These are phyloP conservation scores for Erodium maritimum DNA, from an alignment of 345 rosid genomes.

Conservation along the genomic window DNA sequence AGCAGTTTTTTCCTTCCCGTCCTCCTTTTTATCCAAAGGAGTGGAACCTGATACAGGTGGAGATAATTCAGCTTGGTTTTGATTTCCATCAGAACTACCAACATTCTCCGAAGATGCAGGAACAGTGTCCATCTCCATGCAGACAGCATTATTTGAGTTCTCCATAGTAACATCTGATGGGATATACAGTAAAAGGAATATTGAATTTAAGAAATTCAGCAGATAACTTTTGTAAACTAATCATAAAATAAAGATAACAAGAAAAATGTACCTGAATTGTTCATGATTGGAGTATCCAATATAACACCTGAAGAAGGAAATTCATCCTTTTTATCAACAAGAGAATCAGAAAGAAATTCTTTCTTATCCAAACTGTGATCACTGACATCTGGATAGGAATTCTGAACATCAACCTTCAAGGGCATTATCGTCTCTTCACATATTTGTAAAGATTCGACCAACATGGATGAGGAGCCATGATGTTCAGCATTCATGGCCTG, in stretches of 20 bases:
- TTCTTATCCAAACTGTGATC: slow-evolving; percentile 15
- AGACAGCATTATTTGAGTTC: slow-evolving; percentile 7
- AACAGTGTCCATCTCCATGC: slow-evolving; percentile 7
- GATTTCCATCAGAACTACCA: slow-evolving; percentile 11
- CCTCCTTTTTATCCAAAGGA: slow-evolving; percentile 8
- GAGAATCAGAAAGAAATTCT: slow-evolving; percentile 19
- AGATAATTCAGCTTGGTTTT: slow-evolving; percentile 17
- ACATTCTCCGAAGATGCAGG: slow-evolving; percentile 13
- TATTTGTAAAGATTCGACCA: slow-evolving; percentile 15
- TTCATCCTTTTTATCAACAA: slow-evolving; percentile 17
- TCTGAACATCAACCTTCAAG: slow-evolving; percentile 12
- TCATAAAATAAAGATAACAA: slow-evolving; percentile 3
- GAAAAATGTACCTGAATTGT: slow-evolving; percentile 32
- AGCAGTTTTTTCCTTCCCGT: slow-evolving; percentile 10
- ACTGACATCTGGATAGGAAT: slow-evolving; percentile 11
- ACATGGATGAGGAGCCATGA: slow-evolving; percentile 8
- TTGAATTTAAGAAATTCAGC: slow-evolving; percentile 1
- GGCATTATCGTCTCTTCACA: slow-evolving; percentile 10
- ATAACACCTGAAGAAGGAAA: slow-evolving; percentile 15
- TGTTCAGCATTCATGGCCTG: slow-evolving; percentile 5
- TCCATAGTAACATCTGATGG: background rate
- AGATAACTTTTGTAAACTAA: no score
- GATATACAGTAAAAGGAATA: background rate
- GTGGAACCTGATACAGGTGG: slow-evolving; percentile 8
- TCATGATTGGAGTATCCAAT: slow-evolving; percentile 19